Percentiles rank a stretch among this genome's conserved stretches.
Conservation (phyloP, 164 flowering plant species). For the Sedum album region DNA sequence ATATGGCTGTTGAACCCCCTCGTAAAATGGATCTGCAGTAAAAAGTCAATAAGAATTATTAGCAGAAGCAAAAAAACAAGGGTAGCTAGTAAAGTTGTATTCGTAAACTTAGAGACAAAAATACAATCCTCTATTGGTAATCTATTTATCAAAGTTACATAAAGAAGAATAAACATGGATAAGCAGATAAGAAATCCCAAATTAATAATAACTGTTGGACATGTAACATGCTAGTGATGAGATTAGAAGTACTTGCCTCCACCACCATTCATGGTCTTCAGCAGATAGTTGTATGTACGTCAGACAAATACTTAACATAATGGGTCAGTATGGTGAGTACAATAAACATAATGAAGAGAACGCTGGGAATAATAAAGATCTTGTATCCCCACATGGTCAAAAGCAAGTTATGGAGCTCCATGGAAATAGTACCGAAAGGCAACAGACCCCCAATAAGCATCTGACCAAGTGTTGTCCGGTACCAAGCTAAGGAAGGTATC, state of each 20-base stretch:
- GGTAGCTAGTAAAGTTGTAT: too few relatives aligned
- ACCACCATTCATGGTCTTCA: slow-evolving; percentile 86
- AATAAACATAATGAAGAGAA: slow-evolving; percentile 45
- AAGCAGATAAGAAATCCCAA: too few relatives aligned
- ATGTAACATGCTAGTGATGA: background rate
- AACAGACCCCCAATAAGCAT: slow-evolving; percentile 66
- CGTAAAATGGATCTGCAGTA: slow-evolving; percentile 57
- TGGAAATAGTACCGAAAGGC: slow-evolving; percentile 55
- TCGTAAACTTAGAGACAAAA: too few relatives aligned
- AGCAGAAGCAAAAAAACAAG: background rate
- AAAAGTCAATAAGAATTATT: slow-evolving; percentile 5
- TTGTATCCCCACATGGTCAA: slow-evolving; percentile 75
- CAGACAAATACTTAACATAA: slow-evolving; percentile 47
- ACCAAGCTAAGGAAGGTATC: slow-evolving; percentile 61
- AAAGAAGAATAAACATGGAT: too few relatives aligned
- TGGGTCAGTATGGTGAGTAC: slow-evolving; percentile 48
- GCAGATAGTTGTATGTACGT: slow-evolving; percentile 68
- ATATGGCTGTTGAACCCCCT: slow-evolving; percentile 69
- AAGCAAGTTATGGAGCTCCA: slow-evolving; percentile 58
- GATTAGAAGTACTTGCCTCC: slow-evolving; percentile 59
- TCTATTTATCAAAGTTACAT: too few relatives aligned
- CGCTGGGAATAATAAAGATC: slow-evolving; percentile 35
- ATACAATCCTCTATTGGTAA: too few relatives aligned
- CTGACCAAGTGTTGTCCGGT: slow-evolving; percentile 45
- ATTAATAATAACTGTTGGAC: background rate